A percentile compares a stretch with the other conserved stretches of the same genome.
These are phyloP conservation scores for Acrodontium crateriforme DNA, from an alignment of 2,329 filamentous ascomycete species.

Conservation along the genomic window DNA sequence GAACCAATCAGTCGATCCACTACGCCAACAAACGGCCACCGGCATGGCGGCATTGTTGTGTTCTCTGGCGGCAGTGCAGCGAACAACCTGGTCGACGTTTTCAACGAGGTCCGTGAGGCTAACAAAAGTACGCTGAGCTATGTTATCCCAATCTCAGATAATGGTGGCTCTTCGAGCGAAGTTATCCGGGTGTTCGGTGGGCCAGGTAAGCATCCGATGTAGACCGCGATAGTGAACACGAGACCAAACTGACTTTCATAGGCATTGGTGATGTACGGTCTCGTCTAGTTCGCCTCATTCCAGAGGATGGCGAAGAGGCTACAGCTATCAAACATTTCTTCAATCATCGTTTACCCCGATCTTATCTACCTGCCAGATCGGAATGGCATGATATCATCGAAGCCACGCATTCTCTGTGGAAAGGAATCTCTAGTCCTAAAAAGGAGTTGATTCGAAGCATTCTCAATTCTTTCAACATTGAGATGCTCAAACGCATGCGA, in stretches of 20 bases:
- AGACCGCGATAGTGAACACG: not conserved
- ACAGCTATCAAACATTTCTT: slow-evolving; percentile 69
- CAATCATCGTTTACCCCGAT: slow-evolving; percentile 65
- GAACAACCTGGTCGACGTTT: slow-evolving; percentile 86
- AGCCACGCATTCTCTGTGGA: slow-evolving; percentile 65
- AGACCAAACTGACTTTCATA: slow-evolving; percentile 17
- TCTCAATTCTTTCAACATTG: slow-evolving; percentile 36
- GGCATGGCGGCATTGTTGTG: slow-evolving; percentile 53
- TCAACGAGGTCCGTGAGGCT: slow-evolving; percentile 46
- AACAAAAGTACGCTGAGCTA: slow-evolving; percentile 61
- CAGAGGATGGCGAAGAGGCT: slow-evolving; percentile 48
- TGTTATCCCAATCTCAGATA: slow-evolving; percentile 90
- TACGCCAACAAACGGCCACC: too few relatives aligned
- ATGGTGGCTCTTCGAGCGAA: slow-evolving; percentile 87
- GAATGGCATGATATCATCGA: slow-evolving; percentile 90
- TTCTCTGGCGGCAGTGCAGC: slow-evolving; percentile 92
- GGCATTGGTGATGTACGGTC: slow-evolving; percentile 58
- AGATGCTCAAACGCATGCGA: slow-evolving; percentile 34
- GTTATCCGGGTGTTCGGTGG: slow-evolving; percentile 89
- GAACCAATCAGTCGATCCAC: too few relatives aligned
- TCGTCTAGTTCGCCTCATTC: slow-evolving; percentile 77
- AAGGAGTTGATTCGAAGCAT: slow-evolving; percentile 39
- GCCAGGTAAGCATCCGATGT: slow-evolving; percentile 45
- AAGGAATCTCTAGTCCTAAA: slow-evolving; percentile 34
- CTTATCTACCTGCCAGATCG: slow-evolving; percentile 45